A percentile compares a stretch with the other conserved stretches of the same genome.
phyloP scores from a whole-genome alignment of 148 eudicot species.

The Silene latifolia region DNA sequence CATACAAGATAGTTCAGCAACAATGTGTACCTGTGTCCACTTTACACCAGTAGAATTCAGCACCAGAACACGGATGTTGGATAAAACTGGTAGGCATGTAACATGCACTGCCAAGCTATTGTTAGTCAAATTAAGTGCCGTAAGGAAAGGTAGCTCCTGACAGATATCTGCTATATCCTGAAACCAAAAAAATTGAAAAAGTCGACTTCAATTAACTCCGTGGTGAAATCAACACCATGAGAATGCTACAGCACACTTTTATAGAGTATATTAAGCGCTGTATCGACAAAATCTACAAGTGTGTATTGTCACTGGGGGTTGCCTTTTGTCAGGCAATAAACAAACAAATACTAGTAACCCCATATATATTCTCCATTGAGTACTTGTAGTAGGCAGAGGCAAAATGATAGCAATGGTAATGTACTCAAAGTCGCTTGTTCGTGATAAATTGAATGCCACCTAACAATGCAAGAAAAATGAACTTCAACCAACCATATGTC shows the following conservation, averaged over 20 bases:
- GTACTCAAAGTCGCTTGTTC: too few species aligned
- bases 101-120: slow-evolving; percentile 55
- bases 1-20: neutral
- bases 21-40: slow-evolving; percentile 67
- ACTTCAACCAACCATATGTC: too few species aligned
- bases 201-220: slow-evolving; percentile 11
- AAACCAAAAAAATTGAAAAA: slow-evolving; percentile 10
- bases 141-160: slow-evolving; percentile 61
- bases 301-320: too few species aligned
- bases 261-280: too few species aligned
- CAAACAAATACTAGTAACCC: too few species aligned
- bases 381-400: too few species aligned
- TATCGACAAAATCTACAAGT: too few species aligned
- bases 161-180: slow-evolving; percentile 82
- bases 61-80: slow-evolving; percentile 65
- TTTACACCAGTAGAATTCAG: slow-evolving; percentile 68
- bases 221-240: neutral
- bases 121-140: slow-evolving; percentile 63
- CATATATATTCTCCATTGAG: too few species aligned
- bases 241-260: neutral
- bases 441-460: too few species aligned
- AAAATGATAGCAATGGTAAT: too few species aligned
- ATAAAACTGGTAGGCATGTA: slow-evolving; percentile 40
- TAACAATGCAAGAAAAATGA: too few species aligned
- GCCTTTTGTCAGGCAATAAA: too few species aligned